Conservation (phyloP, 2,329 filamentous ascomycete species). For the Colletotrichum spinosum region DNA sequence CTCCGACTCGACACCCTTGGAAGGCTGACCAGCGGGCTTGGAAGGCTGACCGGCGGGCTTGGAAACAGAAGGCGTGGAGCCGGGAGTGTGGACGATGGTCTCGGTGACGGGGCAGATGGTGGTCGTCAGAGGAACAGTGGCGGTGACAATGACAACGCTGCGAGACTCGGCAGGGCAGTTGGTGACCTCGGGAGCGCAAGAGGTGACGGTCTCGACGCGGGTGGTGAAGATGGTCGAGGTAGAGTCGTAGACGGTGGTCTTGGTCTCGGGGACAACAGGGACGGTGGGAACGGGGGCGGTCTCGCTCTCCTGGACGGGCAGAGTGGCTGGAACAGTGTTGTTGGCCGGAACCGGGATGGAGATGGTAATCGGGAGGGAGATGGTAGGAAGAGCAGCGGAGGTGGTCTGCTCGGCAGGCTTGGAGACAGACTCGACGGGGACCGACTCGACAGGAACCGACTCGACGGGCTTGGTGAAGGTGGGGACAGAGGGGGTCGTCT, state of each 20-base stretch:
- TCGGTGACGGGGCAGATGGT: slow-evolving; percentile 72
- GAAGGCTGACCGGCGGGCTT: slow-evolving; percentile 25
- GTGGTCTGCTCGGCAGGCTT: slow-evolving; percentile 37
- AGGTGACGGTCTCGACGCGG: slow-evolving; percentile 60
- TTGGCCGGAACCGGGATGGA: slow-evolving; percentile 26
- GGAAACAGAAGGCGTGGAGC: slow-evolving; percentile 37
- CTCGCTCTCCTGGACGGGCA: slow-evolving; percentile 28
- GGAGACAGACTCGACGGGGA: slow-evolving; percentile 5
- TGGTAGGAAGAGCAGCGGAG: slow-evolving; percentile 17
- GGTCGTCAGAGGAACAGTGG: slow-evolving; percentile 68
- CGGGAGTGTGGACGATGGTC: slow-evolving; percentile 57
- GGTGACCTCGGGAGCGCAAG: slow-evolving; percentile 57
- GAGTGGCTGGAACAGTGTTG: slow-evolving; percentile 28
- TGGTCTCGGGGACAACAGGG: slow-evolving; percentile 35
- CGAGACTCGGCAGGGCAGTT: slow-evolving; percentile 62
- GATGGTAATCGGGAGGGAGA: slow-evolving; percentile 7
- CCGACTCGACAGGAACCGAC: neutral
- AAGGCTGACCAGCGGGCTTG: slow-evolving; percentile 28
- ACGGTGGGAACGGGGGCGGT: slow-evolving; percentile 35
- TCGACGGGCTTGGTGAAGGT: slow-evolving; percentile 30
- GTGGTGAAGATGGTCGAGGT: slow-evolving; percentile 65
- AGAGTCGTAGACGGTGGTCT: slow-evolving; percentile 52
- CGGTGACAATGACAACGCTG: slow-evolving; percentile 61
- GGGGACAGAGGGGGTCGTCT: slow-evolving; percentile 26
- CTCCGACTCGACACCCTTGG: slow-evolving; percentile 35